A percentile compares a stretch with the other conserved stretches of the same genome.
Conservation (phyloP, 2,329 filamentous ascomycete genomes). For the Westerdykella sp. region DNA sequence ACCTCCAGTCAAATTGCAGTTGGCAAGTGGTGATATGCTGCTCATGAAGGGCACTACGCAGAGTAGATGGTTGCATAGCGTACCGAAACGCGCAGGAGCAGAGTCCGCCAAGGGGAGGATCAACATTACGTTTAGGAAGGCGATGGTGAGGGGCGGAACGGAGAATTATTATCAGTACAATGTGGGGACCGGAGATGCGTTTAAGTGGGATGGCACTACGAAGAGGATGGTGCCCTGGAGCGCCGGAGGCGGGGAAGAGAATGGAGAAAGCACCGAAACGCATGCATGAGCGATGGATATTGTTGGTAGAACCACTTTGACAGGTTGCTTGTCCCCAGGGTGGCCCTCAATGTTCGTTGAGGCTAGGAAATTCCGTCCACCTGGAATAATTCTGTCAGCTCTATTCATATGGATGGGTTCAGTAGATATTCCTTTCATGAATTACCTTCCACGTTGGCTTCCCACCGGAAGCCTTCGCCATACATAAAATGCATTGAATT, state of each 20-base stretch:
- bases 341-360: too few species aligned
- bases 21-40: conserved; percentile 69
- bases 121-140: conserved; percentile 73
- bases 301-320: too few species aligned
- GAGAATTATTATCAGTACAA: conserved; percentile 85
- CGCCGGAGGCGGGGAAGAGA: conserved; percentile 1
- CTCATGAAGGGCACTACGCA: conserved; percentile 74
- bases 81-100: conserved; percentile 65
- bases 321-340: too few species aligned
- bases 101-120: conserved; percentile 55
- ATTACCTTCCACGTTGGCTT: too few species aligned
- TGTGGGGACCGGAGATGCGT: conserved; percentile 63
- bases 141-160: conserved; percentile 64
- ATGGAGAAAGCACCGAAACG: not conserved
- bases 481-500: too few species aligned
- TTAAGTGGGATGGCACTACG: conserved; percentile 56
- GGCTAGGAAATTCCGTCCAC: too few species aligned
- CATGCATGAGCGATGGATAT: not conserved
- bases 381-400: too few species aligned
- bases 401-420: too few species aligned
- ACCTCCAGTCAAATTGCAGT: conserved; percentile 45
- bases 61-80: conserved; percentile 64
- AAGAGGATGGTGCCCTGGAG: conserved; percentile 47
- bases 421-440: too few species aligned
- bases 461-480: too few species aligned